These are phyloP conservation scores for Starmera quercuum DNA, from an alignment of 805 yeast species.

Conservation along the genomic window DNA sequence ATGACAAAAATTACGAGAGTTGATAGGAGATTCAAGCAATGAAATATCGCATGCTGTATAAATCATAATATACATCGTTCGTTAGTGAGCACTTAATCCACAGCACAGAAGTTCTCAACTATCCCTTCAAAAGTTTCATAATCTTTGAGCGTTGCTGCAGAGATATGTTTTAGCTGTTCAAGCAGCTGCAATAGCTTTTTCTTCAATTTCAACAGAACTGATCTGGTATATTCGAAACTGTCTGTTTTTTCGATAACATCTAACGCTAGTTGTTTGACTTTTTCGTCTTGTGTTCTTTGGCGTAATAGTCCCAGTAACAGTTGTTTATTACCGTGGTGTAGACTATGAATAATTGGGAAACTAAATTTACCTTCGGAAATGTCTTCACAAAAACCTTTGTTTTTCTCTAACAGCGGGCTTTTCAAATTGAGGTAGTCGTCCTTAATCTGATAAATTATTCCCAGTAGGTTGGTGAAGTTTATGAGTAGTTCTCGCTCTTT, in stretches of 20 bases:
- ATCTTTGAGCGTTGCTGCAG: too few species aligned
- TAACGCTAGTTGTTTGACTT: background rate
- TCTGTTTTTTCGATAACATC: background rate
- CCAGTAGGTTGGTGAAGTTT: slow-evolving; percentile 67
- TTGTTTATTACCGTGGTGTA: background rate
- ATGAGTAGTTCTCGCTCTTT: slow-evolving; percentile 27
- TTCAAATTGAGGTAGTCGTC: slow-evolving; percentile 77
- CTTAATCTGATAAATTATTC: slow-evolving; percentile 75
- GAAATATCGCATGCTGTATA: too few species aligned
- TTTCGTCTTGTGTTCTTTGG: background rate
- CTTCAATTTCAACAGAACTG: background rate
- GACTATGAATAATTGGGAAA: slow-evolving; percentile 66
- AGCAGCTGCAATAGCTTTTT: too few species aligned
- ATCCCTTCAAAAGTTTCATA: too few species aligned
- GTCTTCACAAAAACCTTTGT: slow-evolving; percentile 81
- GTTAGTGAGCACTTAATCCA: too few species aligned
- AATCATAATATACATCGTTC: too few species aligned
- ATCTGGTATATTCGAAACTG: slow-evolving; percentile 14
- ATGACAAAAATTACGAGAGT: too few species aligned
- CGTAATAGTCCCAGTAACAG: background rate
- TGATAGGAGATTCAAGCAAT: too few species aligned
- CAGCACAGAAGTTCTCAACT: too few species aligned
- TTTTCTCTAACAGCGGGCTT: slow-evolving; percentile 39
- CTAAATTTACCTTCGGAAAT: slow-evolving; percentile 86
- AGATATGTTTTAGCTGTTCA: too few species aligned